Conservation (phyloP, 495 filamentous ascomycete species). For the Penicillium paxilli region DNA sequence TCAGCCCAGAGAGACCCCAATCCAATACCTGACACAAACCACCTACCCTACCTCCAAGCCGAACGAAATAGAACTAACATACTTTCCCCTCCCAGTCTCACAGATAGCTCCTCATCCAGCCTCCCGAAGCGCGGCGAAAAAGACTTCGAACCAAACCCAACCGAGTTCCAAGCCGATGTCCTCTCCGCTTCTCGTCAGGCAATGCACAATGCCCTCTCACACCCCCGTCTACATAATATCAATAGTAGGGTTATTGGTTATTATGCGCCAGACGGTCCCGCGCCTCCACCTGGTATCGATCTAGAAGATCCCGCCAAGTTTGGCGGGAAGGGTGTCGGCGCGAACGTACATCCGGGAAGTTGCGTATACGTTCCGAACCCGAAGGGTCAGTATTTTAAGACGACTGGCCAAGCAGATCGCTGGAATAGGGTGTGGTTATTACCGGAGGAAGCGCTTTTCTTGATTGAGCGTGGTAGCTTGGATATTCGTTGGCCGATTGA, state of each 20-base stretch:
- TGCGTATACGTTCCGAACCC: slow-evolving; percentile 46
- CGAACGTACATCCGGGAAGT: slow-evolving; percentile 30
- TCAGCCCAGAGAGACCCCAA: not conserved
- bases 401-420: slow-evolving; percentile 57
- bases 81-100: slow-evolving; percentile 20
- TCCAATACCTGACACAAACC: not conserved
- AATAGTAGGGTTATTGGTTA: slow-evolving; percentile 56
- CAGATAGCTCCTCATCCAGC: slow-evolving; percentile 35
- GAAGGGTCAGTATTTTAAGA: slow-evolving; percentile 55
- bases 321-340: slow-evolving; percentile 15
- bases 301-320: slow-evolving; percentile 12
- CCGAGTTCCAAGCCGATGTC: slow-evolving; percentile 69
- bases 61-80: slow-evolving; percentile 4
- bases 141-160: slow-evolving; percentile 94
- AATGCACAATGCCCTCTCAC: slow-evolving; percentile 84
- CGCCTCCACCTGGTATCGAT: slow-evolving; percentile 15
- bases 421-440: slow-evolving; percentile 71
- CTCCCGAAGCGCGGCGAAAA: slow-evolving; percentile 86
- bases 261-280: slow-evolving; percentile 44
- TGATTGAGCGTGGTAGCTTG: slow-evolving; percentile 82
- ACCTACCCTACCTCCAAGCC: not conserved
- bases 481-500: slow-evolving; percentile 76
- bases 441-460: slow-evolving; percentile 89
- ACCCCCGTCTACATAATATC: slow-evolving; percentile 63
- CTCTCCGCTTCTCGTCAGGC: slow-evolving; percentile 80